Percentiles rank a stretch among this genome's conserved stretches.
These are phyloP conservation scores for Cryphonectria japonica DNA, from an alignment of 2,329 filamentous ascomycete genomes.

Conservation along the genomic window DNA sequence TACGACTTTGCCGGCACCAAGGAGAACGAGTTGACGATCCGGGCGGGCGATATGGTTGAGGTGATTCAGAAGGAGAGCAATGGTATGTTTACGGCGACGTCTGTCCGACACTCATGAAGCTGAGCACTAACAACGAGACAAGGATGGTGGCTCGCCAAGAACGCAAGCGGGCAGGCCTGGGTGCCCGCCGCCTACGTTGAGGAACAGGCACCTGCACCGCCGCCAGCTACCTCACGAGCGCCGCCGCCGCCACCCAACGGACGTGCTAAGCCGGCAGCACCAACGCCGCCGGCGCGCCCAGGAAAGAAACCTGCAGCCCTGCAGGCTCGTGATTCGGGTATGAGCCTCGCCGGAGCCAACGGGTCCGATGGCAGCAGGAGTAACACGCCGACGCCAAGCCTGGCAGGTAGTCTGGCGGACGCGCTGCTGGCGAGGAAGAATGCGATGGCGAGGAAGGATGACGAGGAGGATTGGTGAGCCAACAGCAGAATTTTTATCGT, in stretches of 20 bases:
- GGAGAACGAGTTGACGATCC: constrained; percentile 82
- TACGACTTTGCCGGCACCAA: constrained; percentile 90
- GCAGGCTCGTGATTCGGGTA: constrained; percentile 72
- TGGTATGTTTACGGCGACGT: constrained; percentile 63
- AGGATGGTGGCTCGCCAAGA: constrained; percentile 98
- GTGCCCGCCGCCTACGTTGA: constrained; percentile 92
- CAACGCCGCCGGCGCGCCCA: constrained; percentile 77
- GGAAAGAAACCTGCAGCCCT: constrained; percentile 72
- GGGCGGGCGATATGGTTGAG: constrained; percentile 79
- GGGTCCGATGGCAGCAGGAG: constrained; percentile 67
- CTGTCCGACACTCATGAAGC: not conserved
- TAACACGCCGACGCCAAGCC: constrained; percentile 71
- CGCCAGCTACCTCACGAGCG: constrained; percentile 61
- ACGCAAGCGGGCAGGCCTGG: constrained; percentile 78
- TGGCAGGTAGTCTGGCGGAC: constrained; percentile 76
- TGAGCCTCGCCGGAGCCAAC: constrained; percentile 61
- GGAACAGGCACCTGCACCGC: constrained; percentile 66
- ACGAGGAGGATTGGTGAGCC: constrained; percentile 71
- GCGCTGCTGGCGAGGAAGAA: constrained; percentile 77
- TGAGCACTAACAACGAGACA: constrained; percentile 35
- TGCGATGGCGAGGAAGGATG: constrained; percentile 73
- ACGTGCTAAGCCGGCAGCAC: constrained; percentile 70
- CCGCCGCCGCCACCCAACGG: constrained; percentile 65
- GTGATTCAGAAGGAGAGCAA: constrained; percentile 95
- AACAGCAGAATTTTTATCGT: not conserved